These are phyloP conservation scores for Phanerochaete carnosa DNA, from an alignment of 768 basidiomycete species.

Conservation along the genomic window DNA sequence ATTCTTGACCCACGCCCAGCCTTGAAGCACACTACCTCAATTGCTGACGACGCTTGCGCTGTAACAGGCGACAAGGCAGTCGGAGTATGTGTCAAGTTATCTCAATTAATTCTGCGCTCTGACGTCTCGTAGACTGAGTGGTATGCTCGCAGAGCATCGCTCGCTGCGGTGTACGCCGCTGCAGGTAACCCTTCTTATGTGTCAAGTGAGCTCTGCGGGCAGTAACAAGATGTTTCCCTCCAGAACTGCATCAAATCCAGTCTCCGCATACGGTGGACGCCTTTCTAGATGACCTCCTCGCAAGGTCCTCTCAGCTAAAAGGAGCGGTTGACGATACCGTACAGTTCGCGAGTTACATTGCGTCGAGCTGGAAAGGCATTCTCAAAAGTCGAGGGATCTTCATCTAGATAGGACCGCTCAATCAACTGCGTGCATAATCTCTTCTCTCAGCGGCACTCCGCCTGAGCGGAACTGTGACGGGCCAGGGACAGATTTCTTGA, in stretches of 20 bases:
- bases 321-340: slow-evolving; percentile 48
- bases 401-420: slow-evolving; percentile 34
- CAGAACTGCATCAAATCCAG: slow-evolving; percentile 79
- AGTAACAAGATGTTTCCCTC: background rate
- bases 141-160: slow-evolving; percentile 65
- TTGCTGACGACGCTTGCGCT: slow-evolving; percentile 74
- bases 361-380: slow-evolving; percentile 71
- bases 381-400: slow-evolving; percentile 62
- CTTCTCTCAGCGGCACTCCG: slow-evolving; percentile 52
- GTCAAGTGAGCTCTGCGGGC: background rate
- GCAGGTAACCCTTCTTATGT: slow-evolving; percentile 43
- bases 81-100: slow-evolving; percentile 43
- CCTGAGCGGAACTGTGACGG: too few species aligned
- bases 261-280: slow-evolving; percentile 64
- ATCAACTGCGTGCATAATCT: slow-evolving; percentile 76
- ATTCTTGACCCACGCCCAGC: slow-evolving; percentile 60
- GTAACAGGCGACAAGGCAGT: slow-evolving; percentile 48
- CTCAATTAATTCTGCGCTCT: background rate
- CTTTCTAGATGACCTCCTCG: slow-evolving; percentile 67
- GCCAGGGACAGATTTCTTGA: too few species aligned
- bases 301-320: slow-evolving; percentile 42
- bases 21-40: slow-evolving; percentile 51
- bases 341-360: slow-evolving; percentile 57
- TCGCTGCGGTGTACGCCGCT: slow-evolving; percentile 69
- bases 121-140: slow-evolving; percentile 52